Evolutionary conservation across 768 basidiomycete genomes (phyloP).

Genomic region (Mycena maculata): DNA sequence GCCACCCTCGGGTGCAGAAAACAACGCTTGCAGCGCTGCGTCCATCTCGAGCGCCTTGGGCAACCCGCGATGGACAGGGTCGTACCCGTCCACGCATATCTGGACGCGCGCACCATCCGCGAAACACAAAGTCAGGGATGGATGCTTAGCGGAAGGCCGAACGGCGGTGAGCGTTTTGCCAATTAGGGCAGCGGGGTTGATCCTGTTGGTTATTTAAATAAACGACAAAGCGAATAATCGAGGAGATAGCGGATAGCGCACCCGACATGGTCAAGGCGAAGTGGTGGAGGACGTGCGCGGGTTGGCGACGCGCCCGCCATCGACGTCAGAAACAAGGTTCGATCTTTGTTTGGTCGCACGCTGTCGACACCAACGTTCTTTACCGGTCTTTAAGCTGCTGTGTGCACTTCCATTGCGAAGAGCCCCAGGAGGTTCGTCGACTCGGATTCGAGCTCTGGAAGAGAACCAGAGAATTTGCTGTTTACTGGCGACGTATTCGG

Average conservation of each 20-base stretch:
- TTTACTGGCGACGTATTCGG: too few relatives aligned
- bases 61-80: constrained; percentile 65
- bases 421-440: too few relatives aligned
- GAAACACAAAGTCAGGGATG: constrained; percentile 60
- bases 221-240: background rate
- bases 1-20: constrained; percentile 44
- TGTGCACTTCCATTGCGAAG: too few relatives aligned
- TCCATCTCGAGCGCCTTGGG: constrained; percentile 72
- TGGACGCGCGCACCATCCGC: constrained; percentile 57
- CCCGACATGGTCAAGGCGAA: constrained; percentile 49
- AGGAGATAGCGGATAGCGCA: constrained; percentile 21
- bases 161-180: constrained; percentile 58
- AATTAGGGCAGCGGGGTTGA: constrained; percentile 54
- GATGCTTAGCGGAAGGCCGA: constrained; percentile 56
- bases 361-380: too few relatives aligned
- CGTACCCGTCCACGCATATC: constrained; percentile 72
- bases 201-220: constrained; percentile 39
- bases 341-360: too few relatives aligned
- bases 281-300: constrained; percentile 48
- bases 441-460: too few relatives aligned
- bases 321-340: too few relatives aligned
- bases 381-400: too few relatives aligned
- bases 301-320: constrained; percentile 19
- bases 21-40: constrained; percentile 53
- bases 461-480: too few relatives aligned